These are phyloP conservation scores for Solanum hybrid DNA, from an alignment of 305 asterid genomes.

Conservation along the genomic window DNA sequence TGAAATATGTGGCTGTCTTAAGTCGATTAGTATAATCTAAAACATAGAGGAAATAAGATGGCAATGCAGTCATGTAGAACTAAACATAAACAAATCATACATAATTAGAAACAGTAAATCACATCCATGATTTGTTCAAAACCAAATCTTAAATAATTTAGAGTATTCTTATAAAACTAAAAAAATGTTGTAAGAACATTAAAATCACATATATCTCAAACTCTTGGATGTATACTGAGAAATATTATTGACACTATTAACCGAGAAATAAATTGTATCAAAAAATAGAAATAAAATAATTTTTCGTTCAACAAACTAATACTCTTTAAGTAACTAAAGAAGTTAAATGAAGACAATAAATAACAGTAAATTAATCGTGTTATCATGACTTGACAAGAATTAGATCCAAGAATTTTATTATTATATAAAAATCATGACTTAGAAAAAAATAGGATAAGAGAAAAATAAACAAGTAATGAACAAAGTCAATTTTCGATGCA, in stretches of 20 bases:
- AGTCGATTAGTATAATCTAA: background rate
- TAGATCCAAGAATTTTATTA: background rate
- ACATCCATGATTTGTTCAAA: background rate
- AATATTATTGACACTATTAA: background rate
- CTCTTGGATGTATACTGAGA: background rate
- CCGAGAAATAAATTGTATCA: background rate
- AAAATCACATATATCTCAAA: background rate
- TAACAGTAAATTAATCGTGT: background rate
- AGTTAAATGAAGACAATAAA: no score
- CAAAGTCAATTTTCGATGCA: background rate
- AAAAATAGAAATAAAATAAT: background rate
- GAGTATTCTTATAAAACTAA: background rate
- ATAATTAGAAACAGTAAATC: background rate
- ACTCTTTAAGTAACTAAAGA: background rate
- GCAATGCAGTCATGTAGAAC: background rate
- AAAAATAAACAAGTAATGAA: no score
- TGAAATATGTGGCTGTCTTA: background rate
- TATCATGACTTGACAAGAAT: background rate
- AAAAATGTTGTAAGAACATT: background rate
- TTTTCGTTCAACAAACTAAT: no score
- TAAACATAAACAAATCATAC: background rate
- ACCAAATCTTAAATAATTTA: background rate
- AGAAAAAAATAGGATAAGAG: background rate
- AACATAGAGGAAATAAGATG: background rate
- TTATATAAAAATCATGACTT: background rate